Evolutionary conservation across 2,329 filamentous ascomycete species (phyloP), one percentile per base, ranked within the genome.

Genomic region (Scedosporium dehoogii): DNA sequence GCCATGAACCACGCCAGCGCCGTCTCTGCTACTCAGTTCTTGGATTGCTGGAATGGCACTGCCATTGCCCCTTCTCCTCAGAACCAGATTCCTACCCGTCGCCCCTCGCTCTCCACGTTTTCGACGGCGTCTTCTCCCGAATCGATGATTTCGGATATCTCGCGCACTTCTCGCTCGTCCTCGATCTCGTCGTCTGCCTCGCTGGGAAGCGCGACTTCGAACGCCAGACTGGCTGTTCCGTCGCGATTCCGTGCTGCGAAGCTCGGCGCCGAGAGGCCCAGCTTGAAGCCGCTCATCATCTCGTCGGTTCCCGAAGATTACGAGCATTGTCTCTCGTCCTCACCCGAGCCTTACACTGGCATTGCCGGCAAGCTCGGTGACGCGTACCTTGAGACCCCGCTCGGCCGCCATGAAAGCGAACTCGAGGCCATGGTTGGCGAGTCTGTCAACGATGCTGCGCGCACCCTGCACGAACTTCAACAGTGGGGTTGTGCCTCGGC

Each of bases 141-240:
- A 70, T 87, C 85, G 62, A 87, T 87, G 84, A 74, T 87, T 56
- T 87, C 85, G 64, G 85, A 87, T 70, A 76, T 78, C 63, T 86
- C 81, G 63, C 80, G 80, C 65, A 79, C 83, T 65, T 87, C 85
- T 66, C 83, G 84, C 71, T 85, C 83, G 60, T 86, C 85, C 70
- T 87, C 84, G 18, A 83, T 85, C 73, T 86, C 84, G 63, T 85
- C 84, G 69, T 79, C 82, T 68, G 85, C 83, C 67, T 85, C 82
- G 64, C 74, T 83, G 75, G 80, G 75, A 72, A 82, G 79, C 79
- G 84, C 83, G 83, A 84, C 73, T 74, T 76, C 76, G 81, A 81
- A 75, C 73, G 80, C 64, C 63, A 70, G 70, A 66, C 68, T 73
- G 79, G 81, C 83, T 73, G 77, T 81, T 71, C 79, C 82, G 79